phyloP scores from a whole-genome alignment of 139 green algal genomes.

The Asterochloris sp. region DNA sequence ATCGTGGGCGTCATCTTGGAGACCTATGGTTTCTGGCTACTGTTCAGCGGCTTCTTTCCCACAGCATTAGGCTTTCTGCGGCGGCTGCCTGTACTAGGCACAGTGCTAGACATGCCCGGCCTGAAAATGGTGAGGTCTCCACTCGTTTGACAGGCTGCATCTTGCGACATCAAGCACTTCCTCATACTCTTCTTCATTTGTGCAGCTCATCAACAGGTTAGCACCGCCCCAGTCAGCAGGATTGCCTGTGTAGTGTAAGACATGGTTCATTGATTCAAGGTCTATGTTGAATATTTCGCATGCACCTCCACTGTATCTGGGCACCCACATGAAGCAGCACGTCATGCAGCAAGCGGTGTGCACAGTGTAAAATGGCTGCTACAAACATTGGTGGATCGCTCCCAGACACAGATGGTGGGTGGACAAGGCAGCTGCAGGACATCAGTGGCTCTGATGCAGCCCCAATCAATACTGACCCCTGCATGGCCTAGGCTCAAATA shows the following conservation, averaged over 20 bases:
- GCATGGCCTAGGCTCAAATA: no score
- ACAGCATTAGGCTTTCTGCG: slow-evolving; percentile 86
- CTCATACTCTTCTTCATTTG: neutral
- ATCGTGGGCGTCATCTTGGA: slow-evolving; percentile 83
- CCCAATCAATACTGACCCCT: no score
- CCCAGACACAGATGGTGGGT: no score
- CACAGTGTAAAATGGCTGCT: no score
- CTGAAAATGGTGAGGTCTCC: slow-evolving; percentile 65
- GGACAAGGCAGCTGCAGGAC: no score
- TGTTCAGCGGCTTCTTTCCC: slow-evolving; percentile 95
- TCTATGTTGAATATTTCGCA: no score
- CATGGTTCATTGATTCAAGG: no score
- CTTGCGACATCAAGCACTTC: neutral
- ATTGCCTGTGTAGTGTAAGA: neutral
- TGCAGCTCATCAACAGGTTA: slow-evolving; percentile 63
- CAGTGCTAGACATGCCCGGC: slow-evolving; percentile 72
- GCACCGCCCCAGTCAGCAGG: slow-evolving; percentile 37
- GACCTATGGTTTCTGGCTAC: slow-evolving; percentile 89
- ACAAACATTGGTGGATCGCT: no score
- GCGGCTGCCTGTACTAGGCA: slow-evolving; percentile 66
- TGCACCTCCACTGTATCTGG: no score
- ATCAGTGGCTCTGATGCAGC: no score
- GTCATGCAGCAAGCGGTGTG: no score
- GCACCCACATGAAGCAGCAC: no score
- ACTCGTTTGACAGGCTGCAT: neutral